Evolutionary conservation across 106 monocot species (phyloP).

Genomic region (Posidonia australis): DNA sequence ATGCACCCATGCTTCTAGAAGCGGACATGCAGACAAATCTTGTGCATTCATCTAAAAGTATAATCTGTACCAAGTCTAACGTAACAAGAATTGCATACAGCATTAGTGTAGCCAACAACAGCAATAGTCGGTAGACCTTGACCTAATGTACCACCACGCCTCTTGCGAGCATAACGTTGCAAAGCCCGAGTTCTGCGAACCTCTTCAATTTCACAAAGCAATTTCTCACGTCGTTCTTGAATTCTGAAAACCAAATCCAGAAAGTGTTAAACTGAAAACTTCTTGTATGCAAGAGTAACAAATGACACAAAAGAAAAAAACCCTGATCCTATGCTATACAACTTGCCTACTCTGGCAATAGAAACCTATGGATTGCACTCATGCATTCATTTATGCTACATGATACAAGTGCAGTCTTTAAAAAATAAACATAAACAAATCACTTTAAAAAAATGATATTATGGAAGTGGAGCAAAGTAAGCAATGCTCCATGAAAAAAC

Average conservation of each 20-base stretch:
- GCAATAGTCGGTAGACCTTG: slow-evolving; percentile 76
- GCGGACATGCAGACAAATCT: neutral
- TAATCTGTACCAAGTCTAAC: neutral
- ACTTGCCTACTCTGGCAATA: too few species aligned
- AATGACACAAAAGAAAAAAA: neutral
- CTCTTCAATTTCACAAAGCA: slow-evolving; percentile 82
- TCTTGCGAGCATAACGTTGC: slow-evolving; percentile 72
- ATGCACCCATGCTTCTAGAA: neutral
- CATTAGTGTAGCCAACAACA: slow-evolving; percentile 97
- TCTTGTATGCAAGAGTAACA: neutral
- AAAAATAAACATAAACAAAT: too few species aligned
- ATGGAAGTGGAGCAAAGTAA: too few species aligned
- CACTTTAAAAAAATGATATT: too few species aligned
- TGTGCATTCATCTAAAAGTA: neutral
- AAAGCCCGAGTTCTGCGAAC: slow-evolving; percentile 79
- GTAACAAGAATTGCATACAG: slow-evolving; percentile 40
- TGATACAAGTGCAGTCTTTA: too few species aligned
- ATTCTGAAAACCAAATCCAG: slow-evolving; percentile 40
- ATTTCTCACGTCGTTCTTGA: slow-evolving; percentile 48
- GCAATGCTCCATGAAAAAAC: too few species aligned
- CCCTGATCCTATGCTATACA: too few species aligned
- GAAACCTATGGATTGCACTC: neutral
- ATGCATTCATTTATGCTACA: too few species aligned
- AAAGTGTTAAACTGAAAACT: neutral
- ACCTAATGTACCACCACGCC: slow-evolving; percentile 57